These are phyloP conservation scores for Tricholoma bakamatsutake DNA, from an alignment of 768 basidiomycete species.

Conservation along the genomic window DNA sequence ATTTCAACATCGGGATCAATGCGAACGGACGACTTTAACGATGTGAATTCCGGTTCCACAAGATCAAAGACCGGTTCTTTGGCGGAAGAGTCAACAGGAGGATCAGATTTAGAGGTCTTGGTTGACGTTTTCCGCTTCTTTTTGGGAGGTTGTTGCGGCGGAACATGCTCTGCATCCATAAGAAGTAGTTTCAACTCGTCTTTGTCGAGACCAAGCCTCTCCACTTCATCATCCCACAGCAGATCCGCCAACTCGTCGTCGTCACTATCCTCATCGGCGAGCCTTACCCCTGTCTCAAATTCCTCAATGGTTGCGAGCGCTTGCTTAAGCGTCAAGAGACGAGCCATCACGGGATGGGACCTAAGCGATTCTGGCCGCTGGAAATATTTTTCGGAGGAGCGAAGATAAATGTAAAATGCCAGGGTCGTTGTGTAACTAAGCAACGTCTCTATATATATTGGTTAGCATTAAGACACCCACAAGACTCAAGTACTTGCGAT, in stretches of 20 bases:
- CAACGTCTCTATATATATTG: conserved; percentile 61
- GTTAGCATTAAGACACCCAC: neutral
- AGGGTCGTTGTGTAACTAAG: conserved; percentile 87
- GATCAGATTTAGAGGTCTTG: conserved; percentile 22
- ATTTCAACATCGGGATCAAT: conserved; percentile 17
- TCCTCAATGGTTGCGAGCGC: conserved; percentile 77
- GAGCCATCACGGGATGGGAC: conserved; percentile 64
- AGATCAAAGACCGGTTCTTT: conserved; percentile 60
- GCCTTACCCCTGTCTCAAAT: conserved; percentile 57
- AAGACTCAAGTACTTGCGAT: conserved; percentile 54
- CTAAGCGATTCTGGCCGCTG: conserved; percentile 57
- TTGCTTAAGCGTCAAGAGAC: conserved; percentile 80
- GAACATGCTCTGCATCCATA: conserved; percentile 36
- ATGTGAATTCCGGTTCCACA: conserved; percentile 68
- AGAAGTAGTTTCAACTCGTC: conserved; percentile 53
- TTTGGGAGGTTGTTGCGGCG: conserved; percentile 41
- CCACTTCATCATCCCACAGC: conserved; percentile 37
- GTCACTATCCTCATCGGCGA: conserved; percentile 42
- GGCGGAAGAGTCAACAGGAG: conserved; percentile 1
- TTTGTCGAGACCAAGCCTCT: conserved; percentile 32
- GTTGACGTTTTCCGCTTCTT: conserved; percentile 54
- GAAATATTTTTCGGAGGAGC: conserved; percentile 59
- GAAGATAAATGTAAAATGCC: conserved; percentile 90
- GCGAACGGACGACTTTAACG: conserved; percentile 29
- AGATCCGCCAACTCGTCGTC: conserved; percentile 39